Conservation (phyloP, 768 basidiomycete genomes). For the Termitomyces sp. region DNA sequence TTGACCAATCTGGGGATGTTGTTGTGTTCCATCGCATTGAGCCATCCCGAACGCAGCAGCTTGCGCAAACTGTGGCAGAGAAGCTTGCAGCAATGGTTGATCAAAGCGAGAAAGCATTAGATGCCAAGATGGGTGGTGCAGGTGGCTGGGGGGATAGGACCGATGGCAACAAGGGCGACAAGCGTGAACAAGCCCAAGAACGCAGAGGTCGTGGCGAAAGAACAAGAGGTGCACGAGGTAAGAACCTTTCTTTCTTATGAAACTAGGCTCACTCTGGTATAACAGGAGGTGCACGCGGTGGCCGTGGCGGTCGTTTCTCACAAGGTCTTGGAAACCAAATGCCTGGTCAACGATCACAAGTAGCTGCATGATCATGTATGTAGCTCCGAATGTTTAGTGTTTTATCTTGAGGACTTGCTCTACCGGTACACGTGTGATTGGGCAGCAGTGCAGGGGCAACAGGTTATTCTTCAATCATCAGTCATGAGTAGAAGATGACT, state of each 20-base stretch:
- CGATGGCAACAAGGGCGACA: conserved; percentile 72
- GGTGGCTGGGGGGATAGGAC: conserved; percentile 63
- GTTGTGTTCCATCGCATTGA: conserved; percentile 94
- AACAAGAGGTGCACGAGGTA: conserved; percentile 60
- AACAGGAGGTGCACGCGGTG: conserved; percentile 57
- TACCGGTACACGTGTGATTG: not conserved
- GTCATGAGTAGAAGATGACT: not conserved
- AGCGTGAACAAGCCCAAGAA: conserved; percentile 76
- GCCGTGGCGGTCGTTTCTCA: conserved; percentile 76
- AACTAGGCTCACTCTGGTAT: not conserved
- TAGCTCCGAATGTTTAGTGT: not conserved
- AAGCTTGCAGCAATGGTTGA: conserved; percentile 84
- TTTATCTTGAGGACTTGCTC: not conserved
- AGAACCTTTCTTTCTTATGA: conserved; percentile 6
- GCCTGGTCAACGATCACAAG: conserved; percentile 38
- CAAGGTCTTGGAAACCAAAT: conserved; percentile 84
- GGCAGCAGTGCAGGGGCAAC: not conserved
- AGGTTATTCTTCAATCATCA: not conserved
- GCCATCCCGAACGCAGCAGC: conserved; percentile 80
- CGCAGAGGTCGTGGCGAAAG: conserved; percentile 74
- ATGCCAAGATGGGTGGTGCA: conserved; percentile 73
- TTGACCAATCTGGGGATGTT: conserved; percentile 88
- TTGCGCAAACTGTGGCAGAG: conserved; percentile 88
- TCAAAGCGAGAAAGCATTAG: conserved; percentile 87
- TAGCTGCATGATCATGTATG: conserved; percentile 1